Base-by-base conservation (phyloP, 2,329 filamentous ascomycete species). In the Dryadomyces quercivorus region DNA sequence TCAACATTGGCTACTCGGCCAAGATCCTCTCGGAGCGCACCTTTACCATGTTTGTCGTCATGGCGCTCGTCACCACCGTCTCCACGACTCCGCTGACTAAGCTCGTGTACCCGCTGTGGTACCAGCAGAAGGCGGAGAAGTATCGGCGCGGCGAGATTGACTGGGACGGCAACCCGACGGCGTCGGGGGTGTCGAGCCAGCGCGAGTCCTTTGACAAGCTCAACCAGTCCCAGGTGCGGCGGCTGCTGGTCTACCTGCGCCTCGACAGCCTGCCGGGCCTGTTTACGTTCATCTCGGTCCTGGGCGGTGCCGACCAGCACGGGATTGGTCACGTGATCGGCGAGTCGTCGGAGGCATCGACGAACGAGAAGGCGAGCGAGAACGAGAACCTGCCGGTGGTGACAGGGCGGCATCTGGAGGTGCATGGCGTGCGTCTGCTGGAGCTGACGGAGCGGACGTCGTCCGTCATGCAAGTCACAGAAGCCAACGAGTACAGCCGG, bases 1-100 rank as follows among this genome's bases (percentile, higher is more conserved):
- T 95, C 67, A 82, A 81, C 61, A 80, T 97, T 61, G 89, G 90
- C 47, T 75, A 91, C 2, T 84, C 92, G 71, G 89, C 90, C 20
- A 82, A 81, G 40, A 94, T 95, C 57, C 74, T 95, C 18, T 91
- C 86, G 56, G 77, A 76, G 0, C 75, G 86, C 16, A 94, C 89
- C 0, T 95, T 95, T 63, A 95, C 90, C 52, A 94, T 95, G 54
- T 95, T 95, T 61, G 89, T 95, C 21, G 86, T 95, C 63, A 95
- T 95, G 90, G 90, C 90, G 9, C 73, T 95, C 2, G 64, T 94
- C 36, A 94, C 89, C 0, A 95, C 90, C 0, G 89, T 95, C 56
- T 70, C 82, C 0, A 95, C 90, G 0, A 91, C 90, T 0, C 90
- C 90, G 0, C 69, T 94, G 44, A 86, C 85, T 1, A 76, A 80